Conservation (phyloP, 768 basidiomycete species). For the Phaffia australis region DNA sequence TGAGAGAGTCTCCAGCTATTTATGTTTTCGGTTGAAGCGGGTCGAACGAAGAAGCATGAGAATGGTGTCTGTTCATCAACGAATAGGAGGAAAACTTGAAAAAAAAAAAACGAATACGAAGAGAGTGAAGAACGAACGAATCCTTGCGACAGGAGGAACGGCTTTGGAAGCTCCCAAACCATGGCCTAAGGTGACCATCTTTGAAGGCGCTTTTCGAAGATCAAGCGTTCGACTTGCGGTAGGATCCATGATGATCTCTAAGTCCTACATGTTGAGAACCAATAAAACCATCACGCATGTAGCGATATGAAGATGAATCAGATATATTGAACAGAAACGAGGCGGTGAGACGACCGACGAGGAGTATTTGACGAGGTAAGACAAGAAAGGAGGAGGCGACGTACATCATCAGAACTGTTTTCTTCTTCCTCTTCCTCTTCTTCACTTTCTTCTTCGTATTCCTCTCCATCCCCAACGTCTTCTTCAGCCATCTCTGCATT, state of each 20-base stretch:
- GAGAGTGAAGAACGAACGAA: slow-evolving; percentile 4
- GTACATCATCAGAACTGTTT: slow-evolving; percentile 40
- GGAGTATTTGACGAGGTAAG: slow-evolving; percentile 19
- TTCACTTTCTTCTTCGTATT: slow-evolving; percentile 32
- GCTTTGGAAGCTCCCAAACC: slow-evolving; percentile 21
- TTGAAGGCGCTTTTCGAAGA: slow-evolving; percentile 32
- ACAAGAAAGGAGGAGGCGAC: slow-evolving; percentile 2
- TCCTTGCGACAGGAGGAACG: neutral
- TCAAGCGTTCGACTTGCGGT: slow-evolving; percentile 44
- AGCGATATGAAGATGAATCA: too few species aligned
- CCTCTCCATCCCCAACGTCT: slow-evolving; percentile 43
- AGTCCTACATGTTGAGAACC: slow-evolving; percentile 45
- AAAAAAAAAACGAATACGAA: too few species aligned
- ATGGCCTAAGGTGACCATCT: slow-evolving; percentile 21
- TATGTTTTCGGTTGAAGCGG: neutral
- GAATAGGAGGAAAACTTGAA: neutral
- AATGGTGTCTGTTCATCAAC: neutral
- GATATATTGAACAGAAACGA: too few species aligned
- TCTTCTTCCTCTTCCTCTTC: slow-evolving; percentile 41
- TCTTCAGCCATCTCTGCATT: slow-evolving; percentile 27
- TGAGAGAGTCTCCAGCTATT: slow-evolving; percentile 30
- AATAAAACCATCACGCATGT: neutral
- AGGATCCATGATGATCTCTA: slow-evolving; percentile 80
- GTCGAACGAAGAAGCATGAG: neutral
- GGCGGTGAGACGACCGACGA: neutral